Percentiles rank a stretch among this genome's conserved stretches.
Evolutionary conservation across 2,329 filamentous ascomycete genomes (phyloP).

Genomic region (Claviceps africana): DNA sequence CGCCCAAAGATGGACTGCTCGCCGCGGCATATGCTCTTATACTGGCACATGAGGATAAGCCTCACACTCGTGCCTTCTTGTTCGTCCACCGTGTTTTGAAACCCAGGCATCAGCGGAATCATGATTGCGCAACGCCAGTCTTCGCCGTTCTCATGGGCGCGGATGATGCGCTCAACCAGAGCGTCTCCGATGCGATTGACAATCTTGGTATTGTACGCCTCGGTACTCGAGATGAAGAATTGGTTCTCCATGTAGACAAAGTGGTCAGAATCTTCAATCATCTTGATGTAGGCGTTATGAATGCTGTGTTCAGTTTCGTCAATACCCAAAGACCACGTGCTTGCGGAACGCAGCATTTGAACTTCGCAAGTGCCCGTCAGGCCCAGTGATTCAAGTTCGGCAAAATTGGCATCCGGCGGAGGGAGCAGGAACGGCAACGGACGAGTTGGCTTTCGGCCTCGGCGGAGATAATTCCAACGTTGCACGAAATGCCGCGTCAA

Average conservation of each 20-base stretch:
- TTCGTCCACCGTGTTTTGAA: conserved; percentile 90
- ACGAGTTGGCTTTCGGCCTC: conserved; percentile 81
- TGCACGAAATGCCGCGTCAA: conserved; percentile 93
- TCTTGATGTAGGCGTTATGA: conserved; percentile 84
- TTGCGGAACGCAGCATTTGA: conserved; percentile 83
- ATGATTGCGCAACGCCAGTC: conserved; percentile 83
- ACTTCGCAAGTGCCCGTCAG: conserved; percentile 92
- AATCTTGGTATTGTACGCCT: conserved; percentile 76
- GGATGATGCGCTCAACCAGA: conserved; percentile 77
- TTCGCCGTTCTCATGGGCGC: conserved; percentile 70
- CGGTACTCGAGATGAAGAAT: conserved; percentile 90
- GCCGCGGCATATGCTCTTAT: conserved; percentile 86
- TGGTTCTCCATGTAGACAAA: conserved; percentile 99
- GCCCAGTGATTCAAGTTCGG: conserved; percentile 75
- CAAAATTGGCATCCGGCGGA: conserved; percentile 77
- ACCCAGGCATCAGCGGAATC: conserved; percentile 94
- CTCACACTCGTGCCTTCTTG: conserved; percentile 90
- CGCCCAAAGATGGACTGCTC: conserved; percentile 85
- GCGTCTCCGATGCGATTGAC: conserved; percentile 91
- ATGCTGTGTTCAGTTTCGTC: conserved; percentile 86
- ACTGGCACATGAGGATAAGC: conserved; percentile 94
- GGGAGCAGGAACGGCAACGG: conserved; percentile 89
- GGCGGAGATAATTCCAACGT: conserved; percentile 91
- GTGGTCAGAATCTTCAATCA: conserved; percentile 90
- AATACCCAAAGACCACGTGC: conserved; percentile 82